Conservation (phyloP, 176 grass and related monocot genomes). For the Chloris gayana region DNA sequence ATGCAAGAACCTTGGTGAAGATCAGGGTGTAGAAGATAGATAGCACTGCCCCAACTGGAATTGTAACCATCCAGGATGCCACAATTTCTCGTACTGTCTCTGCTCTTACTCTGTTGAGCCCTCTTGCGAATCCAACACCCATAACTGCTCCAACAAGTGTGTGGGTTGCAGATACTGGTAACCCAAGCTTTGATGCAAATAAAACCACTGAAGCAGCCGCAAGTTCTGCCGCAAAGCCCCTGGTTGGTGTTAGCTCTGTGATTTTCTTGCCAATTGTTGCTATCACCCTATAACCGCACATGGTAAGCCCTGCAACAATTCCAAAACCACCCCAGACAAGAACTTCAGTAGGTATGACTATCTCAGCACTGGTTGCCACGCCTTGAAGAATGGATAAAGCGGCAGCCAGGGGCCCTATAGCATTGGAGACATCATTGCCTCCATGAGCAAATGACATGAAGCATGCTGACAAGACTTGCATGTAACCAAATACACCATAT, state of each 20-base stretch:
- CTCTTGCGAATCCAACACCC: constrained; percentile 97
- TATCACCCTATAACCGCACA: constrained; percentile 97
- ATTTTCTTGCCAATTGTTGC: constrained; percentile 98
- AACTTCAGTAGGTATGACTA: constrained; percentile 88
- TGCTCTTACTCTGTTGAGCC: constrained; percentile 75
- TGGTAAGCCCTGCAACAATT: constrained; percentile 88
- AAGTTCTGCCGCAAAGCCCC: constrained; percentile 92
- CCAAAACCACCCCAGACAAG: constrained; percentile 97
- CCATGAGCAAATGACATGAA: constrained; percentile 99
- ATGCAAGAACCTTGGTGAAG: constrained; percentile 67
- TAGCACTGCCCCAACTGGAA: constrained; percentile 80
- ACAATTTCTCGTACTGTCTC: constrained; percentile 90
- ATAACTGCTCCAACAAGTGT: constrained; percentile 98
- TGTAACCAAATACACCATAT: constrained; percentile 89
- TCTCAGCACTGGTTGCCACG: constrained; percentile 59
- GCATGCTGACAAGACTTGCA: constrained; percentile 96
- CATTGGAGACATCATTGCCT: constrained; percentile 96
- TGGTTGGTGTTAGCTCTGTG: constrained; percentile 89
- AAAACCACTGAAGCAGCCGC: constrained; percentile 93
- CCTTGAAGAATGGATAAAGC: constrained; percentile 90
- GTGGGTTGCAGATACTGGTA: constrained; percentile 91
- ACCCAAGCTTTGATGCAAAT: constrained; percentile 89
- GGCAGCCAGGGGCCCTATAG: constrained; percentile 82
- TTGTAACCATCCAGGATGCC: constrained; percentile 83
- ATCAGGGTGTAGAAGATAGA: constrained; percentile 76